Conservation (phyloP, 257 asterid species). For the Scutellaria galericulata region DNA sequence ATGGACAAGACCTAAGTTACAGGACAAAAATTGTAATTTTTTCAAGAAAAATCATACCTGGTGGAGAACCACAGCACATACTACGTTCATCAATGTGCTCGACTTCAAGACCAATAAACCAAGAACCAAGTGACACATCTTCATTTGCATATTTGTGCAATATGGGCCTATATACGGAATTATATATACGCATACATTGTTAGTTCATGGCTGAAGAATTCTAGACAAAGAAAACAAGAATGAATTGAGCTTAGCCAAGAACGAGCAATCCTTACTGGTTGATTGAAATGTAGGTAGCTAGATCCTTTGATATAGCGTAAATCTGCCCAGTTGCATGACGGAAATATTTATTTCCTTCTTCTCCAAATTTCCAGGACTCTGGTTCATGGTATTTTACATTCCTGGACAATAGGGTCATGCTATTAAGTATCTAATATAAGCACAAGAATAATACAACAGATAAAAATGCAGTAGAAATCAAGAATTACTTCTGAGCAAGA, state of each 20-base stretch:
- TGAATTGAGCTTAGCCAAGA: neutral
- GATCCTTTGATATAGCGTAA: constrained; percentile 81
- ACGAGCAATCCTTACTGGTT: constrained; percentile 60
- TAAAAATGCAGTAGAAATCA: constrained; percentile 5
- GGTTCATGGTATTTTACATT: constrained; percentile 86
- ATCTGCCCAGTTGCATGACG: constrained; percentile 92
- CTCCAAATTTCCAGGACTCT: constrained; percentile 89
- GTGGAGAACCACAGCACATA: constrained; percentile 88
- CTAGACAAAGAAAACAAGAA: neutral
- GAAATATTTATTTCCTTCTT: constrained; percentile 80
- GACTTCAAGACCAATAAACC: constrained; percentile 87
- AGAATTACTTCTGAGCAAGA: constrained; percentile 67
- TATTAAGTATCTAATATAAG: neutral
- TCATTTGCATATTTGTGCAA: constrained; percentile 86
- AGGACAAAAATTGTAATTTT: no score
- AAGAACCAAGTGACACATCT: constrained; percentile 79
- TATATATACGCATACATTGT: constrained; percentile 11
- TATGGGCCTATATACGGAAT: constrained; percentile 60
- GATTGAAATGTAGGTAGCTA: constrained; percentile 84
- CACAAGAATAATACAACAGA: constrained; percentile 10
- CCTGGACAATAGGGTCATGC: constrained; percentile 41
- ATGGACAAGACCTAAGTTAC: neutral
- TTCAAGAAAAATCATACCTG: constrained; percentile 48
- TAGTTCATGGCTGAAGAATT: neutral
- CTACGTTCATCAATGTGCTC: constrained; percentile 83